Conservation (phyloP, 805 yeast species). For the Candida sakaeoensis region DNA sequence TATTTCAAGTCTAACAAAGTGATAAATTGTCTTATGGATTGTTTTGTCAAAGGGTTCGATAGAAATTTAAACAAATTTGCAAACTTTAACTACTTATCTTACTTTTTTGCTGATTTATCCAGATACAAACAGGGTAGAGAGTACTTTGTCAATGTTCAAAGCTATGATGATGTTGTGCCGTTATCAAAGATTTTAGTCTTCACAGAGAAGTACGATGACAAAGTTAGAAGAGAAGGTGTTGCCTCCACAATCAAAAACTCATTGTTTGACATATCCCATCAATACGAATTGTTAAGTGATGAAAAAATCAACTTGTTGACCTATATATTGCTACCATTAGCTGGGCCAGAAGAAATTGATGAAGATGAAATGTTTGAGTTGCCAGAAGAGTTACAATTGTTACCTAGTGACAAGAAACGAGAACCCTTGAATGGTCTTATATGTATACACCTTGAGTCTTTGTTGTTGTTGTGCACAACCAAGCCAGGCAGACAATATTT, state of each 20-base stretch:
- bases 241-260: slow-evolving; percentile 91
- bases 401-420: slow-evolving; percentile 70
- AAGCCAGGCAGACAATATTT: slow-evolving; percentile 67
- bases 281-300: slow-evolving; percentile 55
- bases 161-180: slow-evolving; percentile 74
- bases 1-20: slow-evolving; percentile 55
- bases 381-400: slow-evolving; percentile 82
- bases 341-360: slow-evolving; percentile 71
- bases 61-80: slow-evolving; percentile 69
- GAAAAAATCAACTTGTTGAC: slow-evolving; percentile 72
- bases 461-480: slow-evolving; percentile 77
- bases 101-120: slow-evolving; percentile 86
- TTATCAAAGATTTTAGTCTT: slow-evolving; percentile 77
- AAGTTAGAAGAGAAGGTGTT: slow-evolving; percentile 84
- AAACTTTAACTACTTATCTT: slow-evolving; percentile 76
- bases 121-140: slow-evolving; percentile 70
- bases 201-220: slow-evolving; percentile 75
- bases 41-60: slow-evolving; percentile 82
- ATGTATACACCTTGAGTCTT: slow-evolving; percentile 71
- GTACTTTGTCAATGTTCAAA: slow-evolving; percentile 70
- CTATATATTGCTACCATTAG: slow-evolving; percentile 75
- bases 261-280: slow-evolving; percentile 73
- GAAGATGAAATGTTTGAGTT: slow-evolving; percentile 82
- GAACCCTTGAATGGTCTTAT: slow-evolving; percentile 69
- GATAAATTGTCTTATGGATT: slow-evolving; percentile 81